These are phyloP conservation scores for Scutellaria minor DNA, from an alignment of 257 asterid genomes.

Conservation along the genomic window DNA sequence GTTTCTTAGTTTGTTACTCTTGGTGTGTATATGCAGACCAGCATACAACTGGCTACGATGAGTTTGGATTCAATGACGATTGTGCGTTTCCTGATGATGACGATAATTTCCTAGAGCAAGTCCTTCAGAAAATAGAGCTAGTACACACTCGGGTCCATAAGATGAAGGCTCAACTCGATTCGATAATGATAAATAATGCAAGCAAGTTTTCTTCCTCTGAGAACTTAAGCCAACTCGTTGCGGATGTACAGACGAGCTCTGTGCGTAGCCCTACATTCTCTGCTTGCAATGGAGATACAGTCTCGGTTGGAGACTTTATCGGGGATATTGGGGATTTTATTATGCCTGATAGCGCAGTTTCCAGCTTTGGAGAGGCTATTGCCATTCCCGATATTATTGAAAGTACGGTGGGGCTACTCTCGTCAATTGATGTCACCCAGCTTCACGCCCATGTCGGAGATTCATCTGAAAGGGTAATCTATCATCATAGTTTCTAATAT, in stretches of 20 bases:
- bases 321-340: constrained; percentile 62
- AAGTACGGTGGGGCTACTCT: constrained; percentile 71
- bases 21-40: constrained; percentile 48
- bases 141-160: constrained; percentile 68
- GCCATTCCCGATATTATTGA: constrained; percentile 79
- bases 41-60: constrained; percentile 49
- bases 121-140: constrained; percentile 69
- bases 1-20: constrained; percentile 25
- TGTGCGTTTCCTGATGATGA: constrained; percentile 52
- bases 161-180: constrained; percentile 68
- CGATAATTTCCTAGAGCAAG: constrained; percentile 54
- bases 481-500: too few species aligned
- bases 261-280: constrained; percentile 77
- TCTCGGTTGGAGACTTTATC: constrained; percentile 56
- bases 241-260: constrained; percentile 67
- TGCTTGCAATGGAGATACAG: constrained; percentile 68
- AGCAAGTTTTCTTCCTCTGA: constrained; percentile 87
- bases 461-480: constrained; percentile 71
- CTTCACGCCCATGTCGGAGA: constrained; percentile 63
- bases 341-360: constrained; percentile 57
- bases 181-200: constrained; percentile 60
- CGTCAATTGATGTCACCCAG: constrained; percentile 76
- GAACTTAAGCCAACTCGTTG: constrained; percentile 69
- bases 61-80: constrained; percentile 54
- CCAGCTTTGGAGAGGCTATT: constrained; percentile 67